Evolutionary conservation across 2,329 filamentous ascomycete genomes (phyloP).

Genomic region (Emergomyces orientalis): DNA sequence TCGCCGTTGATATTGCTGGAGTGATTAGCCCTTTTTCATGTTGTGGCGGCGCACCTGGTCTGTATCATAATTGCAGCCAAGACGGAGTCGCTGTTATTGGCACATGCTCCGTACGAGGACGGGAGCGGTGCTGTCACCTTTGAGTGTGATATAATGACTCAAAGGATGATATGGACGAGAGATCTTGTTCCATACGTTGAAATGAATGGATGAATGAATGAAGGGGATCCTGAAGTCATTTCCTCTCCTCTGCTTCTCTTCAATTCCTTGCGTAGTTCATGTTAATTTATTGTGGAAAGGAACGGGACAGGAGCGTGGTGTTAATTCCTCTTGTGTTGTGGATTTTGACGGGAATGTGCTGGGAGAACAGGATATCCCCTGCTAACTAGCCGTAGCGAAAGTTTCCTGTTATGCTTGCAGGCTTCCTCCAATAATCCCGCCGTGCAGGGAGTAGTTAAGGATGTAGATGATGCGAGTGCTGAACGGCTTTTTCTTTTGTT

Average conservation of each 20-base stretch:
- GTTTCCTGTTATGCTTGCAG: not conserved
- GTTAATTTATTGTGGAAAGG: too few species aligned
- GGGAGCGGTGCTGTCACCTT: not conserved
- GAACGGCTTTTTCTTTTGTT: not conserved
- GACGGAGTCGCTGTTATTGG: not conserved
- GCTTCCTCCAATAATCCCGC: not conserved
- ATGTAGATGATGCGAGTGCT: slow-evolving; percentile 2
- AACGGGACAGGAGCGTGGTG: not conserved
- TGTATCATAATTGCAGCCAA: not conserved
- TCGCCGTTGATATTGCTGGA: not conserved
- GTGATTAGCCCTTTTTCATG: too few species aligned
- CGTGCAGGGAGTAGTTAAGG: not conserved
- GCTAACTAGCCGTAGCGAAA: not conserved
- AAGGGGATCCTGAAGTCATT: not conserved
- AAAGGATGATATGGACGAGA: not conserved
- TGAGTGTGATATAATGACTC: not conserved
- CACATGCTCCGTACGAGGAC: not conserved
- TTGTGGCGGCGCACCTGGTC: not conserved
- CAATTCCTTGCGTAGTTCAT: not conserved
- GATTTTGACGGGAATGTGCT: not conserved
- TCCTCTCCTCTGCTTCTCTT: not conserved
- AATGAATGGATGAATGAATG: not conserved
- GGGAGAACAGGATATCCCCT: not conserved
- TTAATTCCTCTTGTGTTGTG: not conserved
- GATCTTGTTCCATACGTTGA: not conserved